A percentile compares a stretch with the other conserved stretches of the same genome.
phyloP scores from a whole-genome alignment of 192 early-diverging fungal species.

The Coemansia sp. region DNA sequence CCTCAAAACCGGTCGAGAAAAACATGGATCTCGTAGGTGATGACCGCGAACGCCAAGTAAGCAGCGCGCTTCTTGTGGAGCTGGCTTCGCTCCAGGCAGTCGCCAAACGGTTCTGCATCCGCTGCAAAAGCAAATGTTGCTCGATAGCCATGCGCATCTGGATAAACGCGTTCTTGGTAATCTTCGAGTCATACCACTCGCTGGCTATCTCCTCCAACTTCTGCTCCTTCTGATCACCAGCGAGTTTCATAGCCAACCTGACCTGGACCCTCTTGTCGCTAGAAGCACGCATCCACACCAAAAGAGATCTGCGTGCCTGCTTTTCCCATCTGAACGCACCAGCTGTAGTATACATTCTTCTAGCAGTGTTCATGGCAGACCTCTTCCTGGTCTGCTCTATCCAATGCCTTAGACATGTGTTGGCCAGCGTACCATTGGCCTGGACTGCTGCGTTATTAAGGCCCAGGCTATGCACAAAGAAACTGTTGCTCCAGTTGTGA shows the following conservation, averaged over 20 bases:
- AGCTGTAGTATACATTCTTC: slow-evolving; percentile 15
- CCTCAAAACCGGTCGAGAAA: slow-evolving; percentile 18
- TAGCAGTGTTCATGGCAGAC: neutral
- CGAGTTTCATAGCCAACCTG: slow-evolving; percentile 13
- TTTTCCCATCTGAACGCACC: slow-evolving; percentile 42
- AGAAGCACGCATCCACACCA: slow-evolving; percentile 28
- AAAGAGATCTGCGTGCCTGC: slow-evolving; percentile 26
- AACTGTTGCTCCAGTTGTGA: slow-evolving; percentile 13
- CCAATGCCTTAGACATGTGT: slow-evolving; percentile 33
- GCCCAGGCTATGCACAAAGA: neutral
- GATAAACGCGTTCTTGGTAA: slow-evolving; percentile 2
- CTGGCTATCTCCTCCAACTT: slow-evolving; percentile 15
- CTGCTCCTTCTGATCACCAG: slow-evolving; percentile 7
- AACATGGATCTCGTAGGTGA: slow-evolving; percentile 41
- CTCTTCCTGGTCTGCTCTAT: neutral
- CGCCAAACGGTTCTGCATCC: slow-evolving; percentile 28
- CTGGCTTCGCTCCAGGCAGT: slow-evolving; percentile 41
- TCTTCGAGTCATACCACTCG: neutral
- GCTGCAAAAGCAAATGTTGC: slow-evolving; percentile 8
- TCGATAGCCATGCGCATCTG: slow-evolving; percentile 1
- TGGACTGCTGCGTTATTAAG: slow-evolving; percentile 20
- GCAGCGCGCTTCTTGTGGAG: slow-evolving; percentile 16
- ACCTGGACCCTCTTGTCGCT: slow-evolving; percentile 15
- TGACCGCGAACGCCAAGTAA: slow-evolving; percentile 22
- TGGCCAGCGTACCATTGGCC: slow-evolving; percentile 20